A percentile compares a stretch with the other conserved stretches of the same genome.
phyloP scores from a whole-genome alignment of 306 rosid species.

The Cotoneaster glaucophyllus region DNA sequence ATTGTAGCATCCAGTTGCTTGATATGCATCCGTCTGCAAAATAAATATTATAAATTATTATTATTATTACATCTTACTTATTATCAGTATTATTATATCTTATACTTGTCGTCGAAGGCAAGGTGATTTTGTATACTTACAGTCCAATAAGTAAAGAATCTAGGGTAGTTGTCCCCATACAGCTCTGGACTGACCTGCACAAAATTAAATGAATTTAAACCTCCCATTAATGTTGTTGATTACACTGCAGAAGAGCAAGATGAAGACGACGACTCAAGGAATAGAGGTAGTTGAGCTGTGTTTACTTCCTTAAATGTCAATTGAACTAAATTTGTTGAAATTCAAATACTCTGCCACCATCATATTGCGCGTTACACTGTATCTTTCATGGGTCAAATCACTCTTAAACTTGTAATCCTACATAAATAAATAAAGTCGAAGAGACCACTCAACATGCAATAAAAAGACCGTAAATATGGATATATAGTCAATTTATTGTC shows the following conservation, averaged over 20 bases:
- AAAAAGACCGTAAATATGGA: no score
- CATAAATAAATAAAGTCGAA: no score
- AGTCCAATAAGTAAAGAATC: slow-evolving; percentile 98
- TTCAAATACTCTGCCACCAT: not conserved
- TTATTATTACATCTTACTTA: not conserved
- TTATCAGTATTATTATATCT: not conserved
- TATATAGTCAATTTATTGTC: no score
- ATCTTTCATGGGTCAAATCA: slow-evolving; percentile 11
- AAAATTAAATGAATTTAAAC: slow-evolving; percentile 35
- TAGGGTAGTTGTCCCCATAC: slow-evolving; percentile 84
- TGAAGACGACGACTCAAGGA: not conserved
- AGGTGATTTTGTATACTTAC: slow-evolving; percentile 37
- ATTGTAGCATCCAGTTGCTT: slow-evolving; percentile 95
- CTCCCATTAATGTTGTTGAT: not conserved
- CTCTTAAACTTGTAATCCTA: not conserved
- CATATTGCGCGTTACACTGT: not conserved
- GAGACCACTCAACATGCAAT: no score
- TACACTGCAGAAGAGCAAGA: not conserved
- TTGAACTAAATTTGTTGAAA: slow-evolving; percentile 5
- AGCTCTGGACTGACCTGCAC: slow-evolving; percentile 93
- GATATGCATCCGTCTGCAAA: slow-evolving; percentile 87
- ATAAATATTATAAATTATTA: not conserved
- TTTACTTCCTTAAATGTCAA: slow-evolving; percentile 30
- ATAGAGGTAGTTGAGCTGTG: slow-evolving; percentile 39
- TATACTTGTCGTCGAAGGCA: slow-evolving; percentile 18